Conservation (phyloP, 2,329 filamentous ascomycete genomes). For the Talaromyces sp. region DNA sequence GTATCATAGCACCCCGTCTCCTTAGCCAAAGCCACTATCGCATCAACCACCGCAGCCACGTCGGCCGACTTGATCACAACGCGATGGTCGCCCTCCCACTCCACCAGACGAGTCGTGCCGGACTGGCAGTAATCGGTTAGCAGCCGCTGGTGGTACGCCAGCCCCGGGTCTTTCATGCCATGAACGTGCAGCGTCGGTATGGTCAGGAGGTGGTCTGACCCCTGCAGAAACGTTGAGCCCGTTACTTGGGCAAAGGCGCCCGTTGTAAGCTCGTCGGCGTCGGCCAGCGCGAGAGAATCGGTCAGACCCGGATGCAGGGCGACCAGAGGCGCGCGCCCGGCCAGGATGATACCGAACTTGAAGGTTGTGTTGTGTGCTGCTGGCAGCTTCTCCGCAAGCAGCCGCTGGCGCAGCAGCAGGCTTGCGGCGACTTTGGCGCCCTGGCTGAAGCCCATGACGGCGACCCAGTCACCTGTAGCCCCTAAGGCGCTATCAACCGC, state of each 20-base stretch:
- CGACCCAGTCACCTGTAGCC: constrained; percentile 56
- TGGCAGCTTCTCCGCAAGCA: constrained; percentile 20
- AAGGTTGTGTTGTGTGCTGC: constrained; percentile 31
- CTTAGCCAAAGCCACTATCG: constrained; percentile 49
- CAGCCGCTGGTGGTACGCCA: constrained; percentile 55
- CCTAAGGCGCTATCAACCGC: constrained; percentile 44
- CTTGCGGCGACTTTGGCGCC: constrained; percentile 59
- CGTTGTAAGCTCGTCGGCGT: constrained; percentile 8
- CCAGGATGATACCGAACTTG: constrained; percentile 58
- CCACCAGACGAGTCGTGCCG: constrained; percentile 52
- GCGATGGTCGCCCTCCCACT: constrained; percentile 70
- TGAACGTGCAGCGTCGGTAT: constrained; percentile 65
- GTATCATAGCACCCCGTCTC: constrained; percentile 9
- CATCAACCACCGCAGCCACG: constrained; percentile 52
- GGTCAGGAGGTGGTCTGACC: constrained; percentile 43
- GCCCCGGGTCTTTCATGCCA: constrained; percentile 55
- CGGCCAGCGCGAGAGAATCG: constrained; percentile 3
- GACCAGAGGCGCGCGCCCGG: constrained; percentile 57
- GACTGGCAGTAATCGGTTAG: constrained; percentile 55
- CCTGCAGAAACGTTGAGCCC: not conserved
- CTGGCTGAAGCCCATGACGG: constrained; percentile 61
- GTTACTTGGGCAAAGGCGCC: constrained; percentile 5
- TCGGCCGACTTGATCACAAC: constrained; percentile 64
- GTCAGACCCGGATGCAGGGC: constrained; percentile 20
- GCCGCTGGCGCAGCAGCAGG: constrained; percentile 58